A percentile compares a stretch with the other conserved stretches of the same genome.
phyloP scores from a whole-genome alignment of 176 grass and related monocot species.

The Neostapfia colusana region DNA sequence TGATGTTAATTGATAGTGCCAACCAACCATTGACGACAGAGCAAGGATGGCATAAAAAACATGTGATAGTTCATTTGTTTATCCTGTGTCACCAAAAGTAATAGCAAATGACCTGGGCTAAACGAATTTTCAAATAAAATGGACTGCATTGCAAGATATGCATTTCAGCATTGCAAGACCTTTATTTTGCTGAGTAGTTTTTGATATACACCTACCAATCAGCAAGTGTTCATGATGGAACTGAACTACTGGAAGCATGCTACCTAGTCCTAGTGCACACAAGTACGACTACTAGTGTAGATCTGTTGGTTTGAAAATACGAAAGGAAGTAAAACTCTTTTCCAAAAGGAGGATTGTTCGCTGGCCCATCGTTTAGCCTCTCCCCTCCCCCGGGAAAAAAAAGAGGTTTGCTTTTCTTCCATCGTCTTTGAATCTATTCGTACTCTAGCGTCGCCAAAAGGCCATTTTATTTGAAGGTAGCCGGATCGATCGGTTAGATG shows the following conservation, averaged over 20 bases:
- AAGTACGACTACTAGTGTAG: conserved; percentile 8
- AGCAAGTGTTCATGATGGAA: conserved; percentile 27
- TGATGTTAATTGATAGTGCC: conserved; percentile 21
- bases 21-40: conserved; percentile 28
- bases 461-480: conserved; percentile 40
- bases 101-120: too few species aligned
- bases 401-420: conserved; percentile 40
- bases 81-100: neutral
- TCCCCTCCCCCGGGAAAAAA: neutral
- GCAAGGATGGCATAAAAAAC: conserved; percentile 1
- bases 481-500: conserved; percentile 34
- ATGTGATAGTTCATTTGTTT: neutral
- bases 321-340: conserved; percentile 46
- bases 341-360: conserved; percentile 46
- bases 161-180: too few species aligned
- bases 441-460: conserved; percentile 45
- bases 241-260: conserved; percentile 1
- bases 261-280: neutral
- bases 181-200: conserved; percentile 6
- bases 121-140: too few species aligned
- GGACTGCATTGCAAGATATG: neutral
- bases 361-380: conserved; percentile 39
- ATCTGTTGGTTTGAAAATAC: conserved; percentile 17
- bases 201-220: neutral
- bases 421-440: conserved; percentile 47